A percentile compares a stretch with the other conserved stretches of the same genome.
Evolutionary conservation across 306 rosid genomes (phyloP).

Genomic region (Vicia villosa): DNA sequence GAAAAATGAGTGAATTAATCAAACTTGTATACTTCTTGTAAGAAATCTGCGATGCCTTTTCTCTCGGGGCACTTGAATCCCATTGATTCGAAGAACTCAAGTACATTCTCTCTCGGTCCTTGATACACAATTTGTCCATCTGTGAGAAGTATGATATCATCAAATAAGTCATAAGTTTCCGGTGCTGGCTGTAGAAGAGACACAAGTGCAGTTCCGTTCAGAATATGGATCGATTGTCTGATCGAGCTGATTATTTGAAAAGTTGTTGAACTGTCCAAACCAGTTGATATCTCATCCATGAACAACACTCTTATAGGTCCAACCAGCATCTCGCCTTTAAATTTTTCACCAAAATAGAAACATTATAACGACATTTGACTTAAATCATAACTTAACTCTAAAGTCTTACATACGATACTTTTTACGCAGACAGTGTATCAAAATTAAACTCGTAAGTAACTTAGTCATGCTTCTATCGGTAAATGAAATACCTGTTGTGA

Average conservation of each 20-base stretch:
- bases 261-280: constrained; percentile 88
- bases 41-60: constrained; percentile 57
- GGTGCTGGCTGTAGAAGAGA: constrained; percentile 94
- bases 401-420: background rate
- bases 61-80: constrained; percentile 86
- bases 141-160: constrained; percentile 66
- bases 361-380: background rate
- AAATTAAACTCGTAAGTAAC: background rate
- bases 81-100: constrained; percentile 62
- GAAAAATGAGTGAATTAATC: too few species aligned
- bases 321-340: constrained; percentile 85
- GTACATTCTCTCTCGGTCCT: constrained; percentile 53
- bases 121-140: constrained; percentile 53
- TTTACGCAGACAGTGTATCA: background rate
- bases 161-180: constrained; percentile 80
- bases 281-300: constrained; percentile 80
- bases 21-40: constrained; percentile 46
- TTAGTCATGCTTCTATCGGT: background rate
- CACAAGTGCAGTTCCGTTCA: constrained; percentile 75
- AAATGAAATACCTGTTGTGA: constrained; percentile 70
- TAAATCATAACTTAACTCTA: too few species aligned
- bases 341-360: constrained; percentile 28
- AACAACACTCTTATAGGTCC: constrained; percentile 83
- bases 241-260: constrained; percentile 77
- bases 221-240: constrained; percentile 74